Evolutionary conservation across 2,329 filamentous ascomycete species (phyloP), one percentile per base, ranked within the genome.

Genomic region (Trichoderma breve): DNA sequence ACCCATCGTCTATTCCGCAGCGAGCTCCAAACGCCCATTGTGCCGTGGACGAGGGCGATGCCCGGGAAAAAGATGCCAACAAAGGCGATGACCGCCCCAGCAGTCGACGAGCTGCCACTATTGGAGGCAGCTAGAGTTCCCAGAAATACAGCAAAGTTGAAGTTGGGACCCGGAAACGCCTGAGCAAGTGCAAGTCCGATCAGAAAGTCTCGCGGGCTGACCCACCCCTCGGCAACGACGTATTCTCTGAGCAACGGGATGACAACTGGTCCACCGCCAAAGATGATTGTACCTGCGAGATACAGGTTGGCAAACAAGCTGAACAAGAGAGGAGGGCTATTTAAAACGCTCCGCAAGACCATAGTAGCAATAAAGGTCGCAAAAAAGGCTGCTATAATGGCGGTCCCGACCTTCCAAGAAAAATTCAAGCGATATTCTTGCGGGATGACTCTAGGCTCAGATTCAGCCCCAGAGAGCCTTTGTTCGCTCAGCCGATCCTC

Each of bases 151-250:
- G 87, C 87, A 73, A 90, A 90, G 76, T 84, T 84, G 36, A 82
- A 83, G 73, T 83, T 82, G 8, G 81, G 81, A 0, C 81, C 81
- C 0, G 92, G 91, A 71, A 93, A 91, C 0, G 90, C 86, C 79
- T 94, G 91, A 21, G 89, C 90, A 68, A 94, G 85, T 8, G 91
- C 92, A 0, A 94, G 86, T 0, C 91, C 92, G 63, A 93, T 88
- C 0, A 94, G 83, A 77, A 94, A 93, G 77, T 94, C 90, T 4
- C 92, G 86, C 0, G 90, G 84, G 0, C 86, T 88, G 0, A 94
- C 91, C 91, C 91, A 94, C 7, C 89, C 89, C 28, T 91, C 89
- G 0, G 86, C 84, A 0, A 93, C 92, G 43, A 93, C 83, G 75
- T 88, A 89, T 73, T 89, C 86, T 21, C 88, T 83, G 1, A 91